Conservation (phyloP, 441 rosid species). For the Bocquillonia castaneifolia region DNA sequence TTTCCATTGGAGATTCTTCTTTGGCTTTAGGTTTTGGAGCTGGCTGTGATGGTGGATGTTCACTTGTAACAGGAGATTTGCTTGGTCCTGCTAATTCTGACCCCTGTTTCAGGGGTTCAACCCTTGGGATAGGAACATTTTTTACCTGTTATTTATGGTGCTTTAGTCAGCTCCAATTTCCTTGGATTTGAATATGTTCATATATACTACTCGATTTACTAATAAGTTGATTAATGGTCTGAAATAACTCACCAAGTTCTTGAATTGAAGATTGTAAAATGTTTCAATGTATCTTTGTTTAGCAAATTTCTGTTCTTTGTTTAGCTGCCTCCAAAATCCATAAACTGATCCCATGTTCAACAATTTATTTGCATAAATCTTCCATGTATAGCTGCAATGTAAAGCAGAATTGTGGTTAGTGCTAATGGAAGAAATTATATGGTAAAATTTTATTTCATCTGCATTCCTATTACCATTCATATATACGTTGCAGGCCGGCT, state of each 20-base stretch:
- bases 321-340: slow-evolving; percentile 74
- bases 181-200: not conserved
- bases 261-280: slow-evolving; percentile 67
- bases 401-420: not conserved
- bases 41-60: slow-evolving; percentile 13
- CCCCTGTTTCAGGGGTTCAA: slow-evolving; percentile 25
- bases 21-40: slow-evolving; percentile 9
- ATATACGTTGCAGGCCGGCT: slow-evolving; percentile 64
- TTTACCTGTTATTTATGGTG: slow-evolving; percentile 38
- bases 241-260: slow-evolving; percentile 48
- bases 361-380: slow-evolving; percentile 67
- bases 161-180: slow-evolving; percentile 15
- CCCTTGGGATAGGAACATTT: slow-evolving; percentile 42
- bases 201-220: no score
- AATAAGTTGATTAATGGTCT: not conserved
- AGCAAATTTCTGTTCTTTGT: slow-evolving; percentile 67
- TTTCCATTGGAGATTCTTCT: slow-evolving; percentile 1
- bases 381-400: slow-evolving; percentile 82
- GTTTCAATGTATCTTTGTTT: slow-evolving; percentile 66
- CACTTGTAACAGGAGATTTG: slow-evolving; percentile 6
- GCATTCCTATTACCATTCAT: slow-evolving; percentile 61
- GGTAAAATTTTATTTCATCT: no score
- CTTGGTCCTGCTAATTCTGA: slow-evolving; percentile 8
- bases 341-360: slow-evolving; percentile 78
- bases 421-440: no score